These are phyloP conservation scores for Lanmaoa rubissima DNA, from an alignment of 768 basidiomycete species.

Conservation along the genomic window DNA sequence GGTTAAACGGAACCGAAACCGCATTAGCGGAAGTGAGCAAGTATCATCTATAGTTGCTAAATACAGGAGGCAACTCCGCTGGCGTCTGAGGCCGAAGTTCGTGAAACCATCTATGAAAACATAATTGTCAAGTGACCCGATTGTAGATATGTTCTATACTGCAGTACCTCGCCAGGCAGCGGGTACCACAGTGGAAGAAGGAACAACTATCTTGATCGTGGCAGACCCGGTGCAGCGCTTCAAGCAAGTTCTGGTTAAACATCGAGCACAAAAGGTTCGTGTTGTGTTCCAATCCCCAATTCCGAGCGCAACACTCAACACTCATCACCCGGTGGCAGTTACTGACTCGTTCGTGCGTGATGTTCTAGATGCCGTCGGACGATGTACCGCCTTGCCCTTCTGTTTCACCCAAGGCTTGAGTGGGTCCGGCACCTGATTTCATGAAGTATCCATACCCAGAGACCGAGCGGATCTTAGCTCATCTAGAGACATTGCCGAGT, in stretches of 20 bases:
- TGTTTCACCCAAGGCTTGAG: too few relatives aligned
- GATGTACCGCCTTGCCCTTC: background rate
- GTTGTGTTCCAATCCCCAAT: background rate
- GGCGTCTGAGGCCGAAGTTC: background rate
- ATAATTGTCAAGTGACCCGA: background rate
- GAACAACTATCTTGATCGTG: background rate
- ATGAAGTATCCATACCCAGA: slow-evolving; percentile 21
- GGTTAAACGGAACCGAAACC: background rate
- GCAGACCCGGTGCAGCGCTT: background rate
- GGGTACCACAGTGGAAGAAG: background rate
- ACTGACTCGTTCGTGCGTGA: background rate
- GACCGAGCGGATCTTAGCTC: background rate
- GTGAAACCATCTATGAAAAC: background rate
- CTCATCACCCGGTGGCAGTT: too few relatives aligned
- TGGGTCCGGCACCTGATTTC: slow-evolving; percentile 7
- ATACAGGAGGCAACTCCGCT: background rate
- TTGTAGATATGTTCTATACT: background rate
- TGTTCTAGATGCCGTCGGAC: slow-evolving; percentile 14
- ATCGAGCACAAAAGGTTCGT: background rate
- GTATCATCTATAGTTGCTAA: too few relatives aligned
- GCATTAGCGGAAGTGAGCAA: background rate
- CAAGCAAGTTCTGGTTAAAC: background rate
- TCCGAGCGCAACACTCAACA: background rate
- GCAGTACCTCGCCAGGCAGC: background rate
- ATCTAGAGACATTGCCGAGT: slow-evolving; percentile 13